phyloP scores from a whole-genome alignment of 2,329 filamentous ascomycete genomes.

The Ceratocystis huliohia region DNA sequence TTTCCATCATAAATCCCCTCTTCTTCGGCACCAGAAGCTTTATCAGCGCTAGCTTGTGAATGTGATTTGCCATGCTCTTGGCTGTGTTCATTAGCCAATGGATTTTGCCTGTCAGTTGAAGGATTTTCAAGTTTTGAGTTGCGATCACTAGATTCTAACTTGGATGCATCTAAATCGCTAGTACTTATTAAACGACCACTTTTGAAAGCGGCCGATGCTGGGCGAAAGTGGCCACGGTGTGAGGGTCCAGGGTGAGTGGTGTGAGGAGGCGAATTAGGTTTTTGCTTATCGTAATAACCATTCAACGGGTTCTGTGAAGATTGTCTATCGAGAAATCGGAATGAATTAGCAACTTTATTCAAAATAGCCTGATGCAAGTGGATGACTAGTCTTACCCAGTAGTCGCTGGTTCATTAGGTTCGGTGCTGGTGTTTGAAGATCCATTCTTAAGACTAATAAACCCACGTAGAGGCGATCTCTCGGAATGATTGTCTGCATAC shows the following conservation, averaged over 20 bases:
- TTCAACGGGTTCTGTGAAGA: neutral
- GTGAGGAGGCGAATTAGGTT: slow-evolving; percentile 24
- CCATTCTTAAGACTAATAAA: slow-evolving; percentile 25
- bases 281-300: neutral
- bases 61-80: neutral
- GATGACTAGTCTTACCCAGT: slow-evolving; percentile 2
- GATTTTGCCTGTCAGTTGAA: neutral
- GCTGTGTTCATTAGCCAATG: neutral
- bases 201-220: neutral
- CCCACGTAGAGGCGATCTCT: slow-evolving; percentile 30
- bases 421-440: neutral
- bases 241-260: slow-evolving; percentile 26
- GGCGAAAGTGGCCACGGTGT: slow-evolving; percentile 10
- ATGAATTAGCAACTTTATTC: neutral
- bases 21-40: neutral
- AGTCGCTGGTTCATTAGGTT: neutral
- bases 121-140: neutral
- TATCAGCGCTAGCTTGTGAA: neutral
- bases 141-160: neutral
- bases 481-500: slow-evolving; percentile 24
- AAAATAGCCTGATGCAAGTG: neutral
- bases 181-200: neutral
- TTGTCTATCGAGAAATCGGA: neutral
- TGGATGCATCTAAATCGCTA: too few species aligned
- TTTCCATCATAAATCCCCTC: neutral